phyloP scores from a whole-genome alignment of 345 rosid species.

The Lumnitzera racemosa region DNA sequence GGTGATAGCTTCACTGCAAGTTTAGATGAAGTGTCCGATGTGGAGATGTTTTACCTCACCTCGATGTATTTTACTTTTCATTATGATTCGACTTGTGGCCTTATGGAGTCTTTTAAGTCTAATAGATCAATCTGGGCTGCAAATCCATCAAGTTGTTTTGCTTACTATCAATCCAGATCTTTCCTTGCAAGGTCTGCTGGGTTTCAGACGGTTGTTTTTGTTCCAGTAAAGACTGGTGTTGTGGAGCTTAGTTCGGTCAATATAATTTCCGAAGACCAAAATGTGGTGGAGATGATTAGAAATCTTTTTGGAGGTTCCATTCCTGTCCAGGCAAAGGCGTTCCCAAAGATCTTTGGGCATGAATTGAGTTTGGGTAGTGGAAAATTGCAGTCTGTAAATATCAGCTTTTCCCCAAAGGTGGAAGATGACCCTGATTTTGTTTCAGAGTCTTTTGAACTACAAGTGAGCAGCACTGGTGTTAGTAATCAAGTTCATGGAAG shows the following conservation, averaged over 20 bases:
- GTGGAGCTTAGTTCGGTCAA: conserved; percentile 82
- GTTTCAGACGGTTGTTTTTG: conserved; percentile 60
- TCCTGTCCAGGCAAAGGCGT: conserved; percentile 44
- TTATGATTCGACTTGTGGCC: conserved; percentile 49
- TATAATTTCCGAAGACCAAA: conserved; percentile 52
- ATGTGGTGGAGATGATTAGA: conserved; percentile 49
- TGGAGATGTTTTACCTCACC: conserved; percentile 66
- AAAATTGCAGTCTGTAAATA: conserved; percentile 56
- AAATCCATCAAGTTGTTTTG: conserved; percentile 37
- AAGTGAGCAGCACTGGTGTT: conserved; percentile 27
- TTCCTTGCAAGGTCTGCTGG: conserved; percentile 73
- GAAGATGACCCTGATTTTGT: conserved; percentile 70
- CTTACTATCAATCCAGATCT: conserved; percentile 58
- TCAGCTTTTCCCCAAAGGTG: conserved; percentile 75
- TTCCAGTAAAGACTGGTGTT: conserved; percentile 72
- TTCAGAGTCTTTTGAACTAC: conserved; percentile 47
- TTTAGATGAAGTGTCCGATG: conserved; percentile 45
- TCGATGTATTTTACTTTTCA: conserved; percentile 61
- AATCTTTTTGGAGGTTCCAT: conserved; percentile 49
- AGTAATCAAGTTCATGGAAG: conserved; percentile 45
- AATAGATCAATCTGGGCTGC: conserved; percentile 67
- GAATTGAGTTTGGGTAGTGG: conserved; percentile 75
- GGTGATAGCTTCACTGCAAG: conserved; percentile 31
- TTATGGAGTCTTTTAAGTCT: conserved; percentile 48
- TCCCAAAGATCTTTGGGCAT: conserved; percentile 79